Conservation (phyloP, 306 rosid genomes). For the Sechiopsis laciniata region DNA sequence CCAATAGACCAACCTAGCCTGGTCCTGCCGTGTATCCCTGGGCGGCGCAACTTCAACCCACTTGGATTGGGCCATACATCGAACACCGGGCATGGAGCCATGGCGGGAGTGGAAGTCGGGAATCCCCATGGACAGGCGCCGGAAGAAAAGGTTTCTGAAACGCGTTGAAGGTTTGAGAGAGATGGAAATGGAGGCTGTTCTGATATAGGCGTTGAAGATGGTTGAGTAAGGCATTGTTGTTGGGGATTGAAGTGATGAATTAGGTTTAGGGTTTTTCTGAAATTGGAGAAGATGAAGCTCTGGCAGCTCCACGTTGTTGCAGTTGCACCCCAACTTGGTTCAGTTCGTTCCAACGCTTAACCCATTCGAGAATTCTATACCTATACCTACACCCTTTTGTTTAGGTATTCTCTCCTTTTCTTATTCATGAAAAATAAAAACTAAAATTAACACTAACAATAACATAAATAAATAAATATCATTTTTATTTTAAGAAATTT, state of each 20-base stretch:
- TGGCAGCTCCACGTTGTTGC: background rate
- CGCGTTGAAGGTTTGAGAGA: conserved; percentile 25
- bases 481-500: no score
- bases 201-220: conserved; percentile 38
- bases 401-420: background rate
- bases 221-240: conserved; percentile 41
- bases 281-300: background rate
- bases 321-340: background rate
- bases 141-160: conserved; percentile 18
- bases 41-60: conserved; percentile 27
- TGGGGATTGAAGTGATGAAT: background rate
- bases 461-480: no score
- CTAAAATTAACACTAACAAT: no score
- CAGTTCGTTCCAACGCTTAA: conserved; percentile 15
- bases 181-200: conserved; percentile 34
- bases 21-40: conserved; percentile 21
- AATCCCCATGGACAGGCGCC: conserved; percentile 15
- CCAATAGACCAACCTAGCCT: conserved; percentile 16
- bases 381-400: background rate
- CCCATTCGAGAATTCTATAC: background rate
- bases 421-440: no score
- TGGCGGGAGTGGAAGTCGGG: conserved; percentile 20
- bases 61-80: conserved; percentile 27
- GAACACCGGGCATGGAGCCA: conserved; percentile 22
- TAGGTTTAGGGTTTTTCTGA: conserved; percentile 13